Evolutionary conservation across 345 rosid species (phyloP), one percentile per base, ranked within the genome.

Genomic region (Viola odorata): DNA sequence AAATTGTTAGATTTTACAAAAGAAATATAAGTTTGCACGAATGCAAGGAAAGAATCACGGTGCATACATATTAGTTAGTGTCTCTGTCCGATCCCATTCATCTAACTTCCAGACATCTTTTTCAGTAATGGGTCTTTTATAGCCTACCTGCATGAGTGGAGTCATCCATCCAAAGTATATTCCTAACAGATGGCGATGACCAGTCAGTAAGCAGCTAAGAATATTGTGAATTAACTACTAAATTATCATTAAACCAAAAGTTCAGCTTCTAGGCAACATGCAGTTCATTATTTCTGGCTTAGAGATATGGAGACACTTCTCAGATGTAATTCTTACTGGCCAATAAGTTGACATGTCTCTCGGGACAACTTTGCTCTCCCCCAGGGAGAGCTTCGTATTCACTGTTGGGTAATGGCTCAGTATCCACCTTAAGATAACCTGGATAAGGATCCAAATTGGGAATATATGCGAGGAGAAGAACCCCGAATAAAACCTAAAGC

Each of bases 41-140:
- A 52, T 37, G 12, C n/a, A 63, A 57, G 41, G 37, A 40, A 10
- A 62, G 67, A 9, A 65, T 41, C 8, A 17, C 5, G 59, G 45
- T 8, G 12, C 68, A n/a, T 37, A 69, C 73, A 45, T 69, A 37
- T 51, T 57, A 47, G 64, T 82, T 63, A 95, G 78, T 6, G 85
- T 91, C 80, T 86, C 96, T 32, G 99, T 84, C 53, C 57, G 88
- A 80, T 95, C 99, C 99, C 97, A 91, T 15, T 82, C 75, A 70
- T 95, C 99, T 60, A 95, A 74, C 64, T 86, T 82, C 99, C 99
- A 91, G 36, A 95, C 80, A 71, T 95, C 99, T 79, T 81, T 95
- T 74, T 91, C 97, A 3, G 89, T 91, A 61, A 95, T 81, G 57
- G 96, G 91, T 65, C 80, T 81, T 78, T 80, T 79, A 12, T 86